Conservation (phyloP, 495 filamentous ascomycete species). For the Aspergillus incahuasiensis region DNA sequence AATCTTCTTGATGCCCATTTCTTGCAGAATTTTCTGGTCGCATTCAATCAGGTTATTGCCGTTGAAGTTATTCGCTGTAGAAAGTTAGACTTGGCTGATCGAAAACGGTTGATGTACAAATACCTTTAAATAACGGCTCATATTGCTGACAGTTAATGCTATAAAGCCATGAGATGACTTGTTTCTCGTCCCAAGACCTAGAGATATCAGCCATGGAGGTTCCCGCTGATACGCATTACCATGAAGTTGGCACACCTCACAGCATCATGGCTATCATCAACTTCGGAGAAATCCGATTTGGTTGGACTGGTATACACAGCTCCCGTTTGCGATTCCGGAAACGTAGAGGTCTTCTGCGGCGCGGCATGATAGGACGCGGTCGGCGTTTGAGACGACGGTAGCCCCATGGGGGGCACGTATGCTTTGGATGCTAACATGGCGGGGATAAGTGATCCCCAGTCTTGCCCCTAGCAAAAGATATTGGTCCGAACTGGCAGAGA, state of each 20-base stretch:
- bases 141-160: slow-evolving; percentile 92
- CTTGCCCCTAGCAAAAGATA: not conserved
- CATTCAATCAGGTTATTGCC: slow-evolving; percentile 95
- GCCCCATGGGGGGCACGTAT: slow-evolving; percentile 61
- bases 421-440: slow-evolving; percentile 85
- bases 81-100: slow-evolving; percentile 13
- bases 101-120: not conserved
- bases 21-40: slow-evolving; percentile 92
- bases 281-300: slow-evolving; percentile 91
- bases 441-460: no score
- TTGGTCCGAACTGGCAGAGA: not conserved
- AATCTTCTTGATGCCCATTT: slow-evolving; percentile 97
- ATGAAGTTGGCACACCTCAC: slow-evolving; percentile 47
- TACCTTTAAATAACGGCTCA: slow-evolving; percentile 80
- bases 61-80: slow-evolving; percentile 82
- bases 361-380: slow-evolving; percentile 49
- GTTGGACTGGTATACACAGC: slow-evolving; percentile 75
- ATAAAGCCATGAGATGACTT: slow-evolving; percentile 82
- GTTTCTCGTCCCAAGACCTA: slow-evolving; percentile 84
- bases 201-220: slow-evolving; percentile 19
- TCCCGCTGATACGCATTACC: not conserved
- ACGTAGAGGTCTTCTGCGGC: slow-evolving; percentile 46
- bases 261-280: slow-evolving; percentile 52
- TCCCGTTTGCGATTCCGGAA: slow-evolving; percentile 56
- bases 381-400: slow-evolving; percentile 50